Conservation (phyloP, 345 rosid genomes). For the Theobroma cacao region DNA sequence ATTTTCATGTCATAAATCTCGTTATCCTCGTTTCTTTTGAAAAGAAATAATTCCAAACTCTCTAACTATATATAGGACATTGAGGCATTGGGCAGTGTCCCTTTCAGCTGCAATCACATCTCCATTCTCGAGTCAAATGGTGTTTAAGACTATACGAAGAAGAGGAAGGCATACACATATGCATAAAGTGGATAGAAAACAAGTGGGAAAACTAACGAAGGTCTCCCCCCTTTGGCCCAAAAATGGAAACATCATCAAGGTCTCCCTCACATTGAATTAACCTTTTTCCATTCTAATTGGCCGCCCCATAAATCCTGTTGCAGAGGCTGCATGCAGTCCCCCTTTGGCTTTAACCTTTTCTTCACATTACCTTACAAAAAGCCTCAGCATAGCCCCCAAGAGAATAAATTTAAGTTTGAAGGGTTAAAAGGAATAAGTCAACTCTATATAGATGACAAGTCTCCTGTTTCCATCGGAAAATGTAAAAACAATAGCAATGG, state of each 20-base stretch:
- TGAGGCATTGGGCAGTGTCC: neutral
- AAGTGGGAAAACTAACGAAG: too few relatives aligned
- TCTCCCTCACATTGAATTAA: neutral
- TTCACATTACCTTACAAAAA: neutral
- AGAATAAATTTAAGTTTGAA: too few relatives aligned
- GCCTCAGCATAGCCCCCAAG: too few relatives aligned
- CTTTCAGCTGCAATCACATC: neutral
- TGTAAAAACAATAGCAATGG: too few relatives aligned
- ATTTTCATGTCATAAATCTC: too few relatives aligned
- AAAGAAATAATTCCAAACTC: neutral
- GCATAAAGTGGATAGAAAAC: neutral
- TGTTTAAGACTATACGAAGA: neutral
- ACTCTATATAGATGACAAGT: too few relatives aligned
- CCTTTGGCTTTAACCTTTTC: neutral
- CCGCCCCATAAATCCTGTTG: neutral
- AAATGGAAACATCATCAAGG: neutral
- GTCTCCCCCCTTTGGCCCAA: too few relatives aligned
- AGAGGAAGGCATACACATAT: neutral
- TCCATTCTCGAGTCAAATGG: neutral
- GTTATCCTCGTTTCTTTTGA: too few relatives aligned
- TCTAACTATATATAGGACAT: too few relatives aligned
- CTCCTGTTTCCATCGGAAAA: too few relatives aligned
- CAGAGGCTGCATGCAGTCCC: neutral
- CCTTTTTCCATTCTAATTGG: neutral
- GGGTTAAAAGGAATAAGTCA: too few relatives aligned